A percentile compares a stretch with the other conserved stretches of the same genome.
Evolutionary conservation across 495 filamentous ascomycete species (phyloP).

Genomic region (Hypoxylon perforatum): DNA sequence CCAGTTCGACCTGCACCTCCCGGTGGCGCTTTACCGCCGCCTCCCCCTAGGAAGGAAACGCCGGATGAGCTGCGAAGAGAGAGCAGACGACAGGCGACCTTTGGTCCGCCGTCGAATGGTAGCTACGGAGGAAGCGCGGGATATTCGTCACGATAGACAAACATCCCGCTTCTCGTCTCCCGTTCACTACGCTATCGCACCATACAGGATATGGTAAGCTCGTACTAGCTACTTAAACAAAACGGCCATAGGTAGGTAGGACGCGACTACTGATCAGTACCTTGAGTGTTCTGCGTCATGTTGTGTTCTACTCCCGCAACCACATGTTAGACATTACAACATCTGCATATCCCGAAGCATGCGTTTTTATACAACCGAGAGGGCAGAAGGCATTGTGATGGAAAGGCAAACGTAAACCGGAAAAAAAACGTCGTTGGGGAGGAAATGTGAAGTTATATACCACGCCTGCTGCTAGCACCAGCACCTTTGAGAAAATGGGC

Average conservation of each 20-base stretch:
- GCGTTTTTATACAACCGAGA: neutral
- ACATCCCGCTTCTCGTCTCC: neutral
- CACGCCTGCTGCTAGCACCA: slow-evolving; percentile 20
- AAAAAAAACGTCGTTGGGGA: slow-evolving; percentile 10
- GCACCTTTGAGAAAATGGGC: slow-evolving; percentile 4
- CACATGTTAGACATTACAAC: slow-evolving; percentile 19
- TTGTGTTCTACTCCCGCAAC: neutral
- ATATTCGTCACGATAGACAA: slow-evolving; percentile 37
- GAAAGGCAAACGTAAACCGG: neutral
- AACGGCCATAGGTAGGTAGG: neutral
- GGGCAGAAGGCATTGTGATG: neutral
- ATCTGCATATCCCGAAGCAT: slow-evolving; percentile 16
- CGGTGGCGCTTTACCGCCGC: slow-evolving; percentile 55
- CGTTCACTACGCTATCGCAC: neutral
- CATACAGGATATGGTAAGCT: slow-evolving; percentile 1
- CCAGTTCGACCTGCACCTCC: slow-evolving; percentile 61
- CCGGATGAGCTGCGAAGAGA: slow-evolving; percentile 53
- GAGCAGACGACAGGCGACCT: slow-evolving; percentile 53
- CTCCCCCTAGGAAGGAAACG: slow-evolving; percentile 57
- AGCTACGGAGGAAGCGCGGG: slow-evolving; percentile 45
- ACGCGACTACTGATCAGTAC: neutral
- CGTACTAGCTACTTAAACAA: neutral
- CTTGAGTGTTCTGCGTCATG: neutral
- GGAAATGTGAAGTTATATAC: slow-evolving; percentile 16
- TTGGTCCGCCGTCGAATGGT: slow-evolving; percentile 51